phyloP scores from a whole-genome alignment of 2,329 filamentous ascomycete genomes.

The Lachnellula cervina region DNA sequence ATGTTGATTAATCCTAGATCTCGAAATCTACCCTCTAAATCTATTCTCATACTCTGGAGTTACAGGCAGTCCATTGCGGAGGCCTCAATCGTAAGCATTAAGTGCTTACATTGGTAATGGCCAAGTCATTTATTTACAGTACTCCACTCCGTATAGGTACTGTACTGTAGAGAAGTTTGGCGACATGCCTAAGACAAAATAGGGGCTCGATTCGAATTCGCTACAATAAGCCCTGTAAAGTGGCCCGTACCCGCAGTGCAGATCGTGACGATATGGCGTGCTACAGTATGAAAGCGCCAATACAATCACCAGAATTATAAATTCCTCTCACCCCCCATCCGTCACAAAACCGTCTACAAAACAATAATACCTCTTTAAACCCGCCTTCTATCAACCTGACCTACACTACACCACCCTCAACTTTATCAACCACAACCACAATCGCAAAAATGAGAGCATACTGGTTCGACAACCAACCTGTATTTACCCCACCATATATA shows the following conservation, averaged over 20 bases:
- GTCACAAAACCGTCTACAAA: not conserved
- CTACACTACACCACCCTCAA: not conserved
- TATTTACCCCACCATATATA: constrained; percentile 32
- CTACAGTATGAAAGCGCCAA: not conserved
- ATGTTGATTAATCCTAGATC: too few relatives aligned
- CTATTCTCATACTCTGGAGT: too few relatives aligned
- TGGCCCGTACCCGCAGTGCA: not conserved
- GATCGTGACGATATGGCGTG: not conserved
- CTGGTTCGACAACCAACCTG: constrained; percentile 63
- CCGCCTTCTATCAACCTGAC: not conserved
- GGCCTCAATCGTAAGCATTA: too few relatives aligned
- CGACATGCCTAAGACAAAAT: too few relatives aligned
- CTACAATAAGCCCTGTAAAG: not conserved
- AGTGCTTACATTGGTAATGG: too few relatives aligned
- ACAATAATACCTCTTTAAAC: not conserved
- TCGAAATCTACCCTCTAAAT: too few relatives aligned
- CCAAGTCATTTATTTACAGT: too few relatives aligned
- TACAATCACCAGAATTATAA: too few relatives aligned
- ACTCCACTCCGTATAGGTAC: too few relatives aligned
- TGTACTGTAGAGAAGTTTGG: too few relatives aligned
- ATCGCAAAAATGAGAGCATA: constrained; percentile 60
- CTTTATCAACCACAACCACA: not conserved
- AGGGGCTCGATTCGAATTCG: not conserved
- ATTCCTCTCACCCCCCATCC: not conserved
- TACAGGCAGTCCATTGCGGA: too few relatives aligned